Evolutionary conservation across 306 rosid genomes (phyloP), one percentile per base, ranked within the genome.

Genomic region (Vigna hirtella): DNA sequence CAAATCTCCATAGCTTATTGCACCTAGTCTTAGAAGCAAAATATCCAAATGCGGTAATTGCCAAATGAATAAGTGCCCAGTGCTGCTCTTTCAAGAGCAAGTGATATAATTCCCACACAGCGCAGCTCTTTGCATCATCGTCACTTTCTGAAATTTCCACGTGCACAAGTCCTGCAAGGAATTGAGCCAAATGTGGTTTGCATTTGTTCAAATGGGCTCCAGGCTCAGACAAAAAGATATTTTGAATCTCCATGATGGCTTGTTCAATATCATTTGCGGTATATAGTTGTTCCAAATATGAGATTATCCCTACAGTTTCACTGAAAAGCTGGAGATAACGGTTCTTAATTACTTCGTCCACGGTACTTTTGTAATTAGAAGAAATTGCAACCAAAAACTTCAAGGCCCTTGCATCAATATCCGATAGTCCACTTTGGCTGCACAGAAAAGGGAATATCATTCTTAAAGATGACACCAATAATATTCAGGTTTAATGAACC

Each of bases 11-110:
- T 70, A 94, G 91, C 83, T 88, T 83, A 72, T 74, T 74, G 72
- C 95, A 91, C 58, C 52, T 72, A 24, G 98, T 87, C 26, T 84
- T 85, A 26, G 85, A 87, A 18, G 97, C 91, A 77, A 89, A 94
- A 79, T 83, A 85, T 78, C 93, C 97, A 64, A 94, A 92, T 72
- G 97, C 90, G 12, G 88, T 78, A 30, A 92, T 24, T 67, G 95
- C 93, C 91, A 89, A 79, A 77, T 94, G 97, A 77, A 83, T 67
- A 40, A 90, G 73, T 70, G 97, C 97, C 98, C 97, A 94, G 40
- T 94, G 95, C 74, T 85, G 82, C 84, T 92, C 98, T 77, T 63
- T 89, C 84, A 95, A 78, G 75, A 95, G 78, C 88, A 92, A 85
- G 80, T 90, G 98, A 84, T 85, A 88, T 59, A 95, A 73, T 78